A percentile compares a stretch with the other conserved stretches of the same genome.
Evolutionary conservation across 306 rosid species (phyloP).

Genomic region (Hippophae tibetana): DNA sequence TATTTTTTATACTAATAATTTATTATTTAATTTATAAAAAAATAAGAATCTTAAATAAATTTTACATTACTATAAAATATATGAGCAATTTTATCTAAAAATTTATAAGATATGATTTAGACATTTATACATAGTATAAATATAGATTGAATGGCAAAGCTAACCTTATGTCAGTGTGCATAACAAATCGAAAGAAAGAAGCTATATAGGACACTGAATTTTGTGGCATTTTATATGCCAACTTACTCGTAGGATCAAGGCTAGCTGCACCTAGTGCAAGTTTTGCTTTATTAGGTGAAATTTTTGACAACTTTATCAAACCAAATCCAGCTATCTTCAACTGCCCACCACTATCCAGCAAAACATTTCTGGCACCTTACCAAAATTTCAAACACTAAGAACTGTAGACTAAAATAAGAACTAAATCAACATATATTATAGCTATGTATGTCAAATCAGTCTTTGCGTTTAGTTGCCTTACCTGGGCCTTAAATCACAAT

Average conservation of each 20-base stretch:
- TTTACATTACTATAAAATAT: too few relatives aligned
- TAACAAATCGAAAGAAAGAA: too few relatives aligned
- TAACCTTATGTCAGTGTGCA: too few relatives aligned
- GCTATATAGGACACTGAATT: too few relatives aligned
- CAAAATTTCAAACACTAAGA: constrained; percentile 72
- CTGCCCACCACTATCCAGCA: constrained; percentile 97
- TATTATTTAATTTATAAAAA: too few relatives aligned
- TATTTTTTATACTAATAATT: too few relatives aligned
- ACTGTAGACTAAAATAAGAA: constrained; percentile 34
- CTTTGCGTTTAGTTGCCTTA: constrained; percentile 66
- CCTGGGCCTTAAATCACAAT: constrained; percentile 98
- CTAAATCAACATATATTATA: constrained; percentile 19
- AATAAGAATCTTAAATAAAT: too few relatives aligned
- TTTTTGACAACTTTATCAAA: constrained; percentile 44
- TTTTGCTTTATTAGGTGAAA: constrained; percentile 62
- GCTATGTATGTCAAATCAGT: constrained; percentile 26
- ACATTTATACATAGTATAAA: too few relatives aligned
- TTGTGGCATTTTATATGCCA: not conserved
- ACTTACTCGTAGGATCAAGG: constrained; percentile 62
- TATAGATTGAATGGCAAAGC: too few relatives aligned
- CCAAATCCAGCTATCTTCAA: constrained; percentile 94
- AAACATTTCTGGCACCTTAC: constrained; percentile 99
- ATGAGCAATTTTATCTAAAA: too few relatives aligned
- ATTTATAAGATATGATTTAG: too few relatives aligned
- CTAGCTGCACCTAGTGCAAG: constrained; percentile 45